Evolutionary conservation across 345 rosid species (phyloP), one percentile per base, ranked within the genome.

Genomic region (Eutrema japonicum): DNA sequence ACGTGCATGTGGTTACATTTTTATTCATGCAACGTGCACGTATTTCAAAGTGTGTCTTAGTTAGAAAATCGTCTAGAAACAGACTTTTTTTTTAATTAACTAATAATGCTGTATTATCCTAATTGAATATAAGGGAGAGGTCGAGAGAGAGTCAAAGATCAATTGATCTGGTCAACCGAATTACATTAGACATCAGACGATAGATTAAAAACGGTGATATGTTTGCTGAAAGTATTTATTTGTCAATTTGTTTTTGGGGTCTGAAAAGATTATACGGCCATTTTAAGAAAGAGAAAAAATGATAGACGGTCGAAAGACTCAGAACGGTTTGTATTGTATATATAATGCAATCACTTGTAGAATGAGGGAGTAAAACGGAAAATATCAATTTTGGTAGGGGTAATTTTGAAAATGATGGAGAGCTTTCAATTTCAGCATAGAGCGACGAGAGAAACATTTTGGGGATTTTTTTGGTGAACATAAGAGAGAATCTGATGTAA

Each of bases 361-460:
- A 11, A 11, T 6, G 46, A 18, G 12, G 8, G 53, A 14, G 12
- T 8, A 57, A 70, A 41, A 47, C 2, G 4, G 8, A 59, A 60
- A 53, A 8, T 53, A 41, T 30, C 12, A 73, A 11, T 30, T 71
- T 53, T 0, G 62, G 54, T 60, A 41, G 6, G 38, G 33, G 8
- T 32, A 35, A 59, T 60, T 48, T 48, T 32, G 67, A 48, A 59
- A 66, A 18, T 67, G 62, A 16, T 40, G 46, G 52, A 57, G 56
- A 49, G 72, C 78, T 66, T 66, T 59, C 68, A 32, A 7, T 67
- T 42, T 74, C 38, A 67, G 40, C 10, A 27, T 35, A 64, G 26
- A 22, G 26, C 2, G 64, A 55, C 33, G 42, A 65, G 50, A 74
- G 68, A 50, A 7, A 57, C 12, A 12, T 58, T 56, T 57, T 57